Evolutionary conservation across 2,329 filamentous ascomycete genomes (phyloP).

Genomic region (Paraphoma chrysanthemicola): DNA sequence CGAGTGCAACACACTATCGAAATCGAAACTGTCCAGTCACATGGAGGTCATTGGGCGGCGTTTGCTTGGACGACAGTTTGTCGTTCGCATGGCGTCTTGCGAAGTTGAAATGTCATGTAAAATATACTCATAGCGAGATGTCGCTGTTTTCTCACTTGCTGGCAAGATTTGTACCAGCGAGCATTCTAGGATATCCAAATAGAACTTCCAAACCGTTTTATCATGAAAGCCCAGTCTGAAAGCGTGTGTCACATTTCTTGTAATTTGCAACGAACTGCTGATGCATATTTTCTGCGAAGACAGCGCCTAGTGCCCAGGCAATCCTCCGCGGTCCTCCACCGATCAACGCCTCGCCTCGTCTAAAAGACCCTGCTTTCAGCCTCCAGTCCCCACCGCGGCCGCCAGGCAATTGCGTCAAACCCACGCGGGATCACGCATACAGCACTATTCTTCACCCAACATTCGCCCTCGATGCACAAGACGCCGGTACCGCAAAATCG

Average conservation of each 20-base stretch:
- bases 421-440: slow-evolving; percentile 16
- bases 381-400: slow-evolving; percentile 1
- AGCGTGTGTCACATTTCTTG: no score
- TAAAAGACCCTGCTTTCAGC: background rate
- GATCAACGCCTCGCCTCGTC: slow-evolving; percentile 1
- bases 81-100: slow-evolving; percentile 8
- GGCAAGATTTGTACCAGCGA: slow-evolving; percentile 11
- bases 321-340: background rate
- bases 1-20: background rate
- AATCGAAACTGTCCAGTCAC: background rate
- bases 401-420: slow-evolving; percentile 12
- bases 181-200: slow-evolving; percentile 6
- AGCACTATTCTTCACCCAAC: background rate
- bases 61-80: slow-evolving; percentile 21
- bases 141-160: slow-evolving; percentile 4
- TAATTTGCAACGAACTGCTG: no score
- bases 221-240: no score
- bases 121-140: slow-evolving; percentile 9
- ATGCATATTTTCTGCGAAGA: no score
- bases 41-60: slow-evolving; percentile 41
- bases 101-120: slow-evolving; percentile 2
- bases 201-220: background rate
- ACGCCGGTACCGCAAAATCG: background rate
- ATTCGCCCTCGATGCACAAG: background rate
- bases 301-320: no score